Conservation (phyloP, 805 yeast species). For the Saturnispora halmiae region DNA sequence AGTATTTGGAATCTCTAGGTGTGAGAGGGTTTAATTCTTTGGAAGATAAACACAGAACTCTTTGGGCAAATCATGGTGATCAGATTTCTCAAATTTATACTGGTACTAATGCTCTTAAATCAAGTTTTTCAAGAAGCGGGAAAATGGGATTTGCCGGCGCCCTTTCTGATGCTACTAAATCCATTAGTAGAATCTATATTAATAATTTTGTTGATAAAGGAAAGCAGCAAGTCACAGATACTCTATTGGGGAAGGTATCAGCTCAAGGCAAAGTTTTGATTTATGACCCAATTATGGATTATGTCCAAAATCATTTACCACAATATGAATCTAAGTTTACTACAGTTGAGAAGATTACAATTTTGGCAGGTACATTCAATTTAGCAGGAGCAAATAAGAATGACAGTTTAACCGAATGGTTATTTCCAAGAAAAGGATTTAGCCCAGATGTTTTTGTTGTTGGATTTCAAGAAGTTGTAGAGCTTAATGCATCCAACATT, state of each 20-base stretch:
- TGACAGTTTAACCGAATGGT: constrained; percentile 64
- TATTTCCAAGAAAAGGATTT: constrained; percentile 58
- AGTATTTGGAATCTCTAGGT: constrained; percentile 28
- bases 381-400: constrained; percentile 61
- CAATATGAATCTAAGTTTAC: constrained; percentile 47
- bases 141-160: constrained; percentile 97
- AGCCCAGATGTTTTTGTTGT: constrained; percentile 77
- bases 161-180: constrained; percentile 91
- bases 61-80: constrained; percentile 99
- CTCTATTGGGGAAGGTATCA: constrained; percentile 71
- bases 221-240: constrained; percentile 84
- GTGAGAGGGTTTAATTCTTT: constrained; percentile 40
- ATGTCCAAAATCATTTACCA: constrained; percentile 56
- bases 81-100: constrained; percentile 92
- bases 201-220: constrained; percentile 91
- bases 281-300: constrained; percentile 84
- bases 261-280: constrained; percentile 62
- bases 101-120: constrained; percentile 94
- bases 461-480: constrained; percentile 92
- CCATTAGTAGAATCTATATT: constrained; percentile 89
- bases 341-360: constrained; percentile 44
- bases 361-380: constrained; percentile 82
- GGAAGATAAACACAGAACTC: constrained; percentile 63
- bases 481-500: constrained; percentile 84
- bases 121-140: constrained; percentile 89